phyloP scores from a whole-genome alignment of 2,329 filamentous ascomycete genomes.

The Penicillium sp. region DNA sequence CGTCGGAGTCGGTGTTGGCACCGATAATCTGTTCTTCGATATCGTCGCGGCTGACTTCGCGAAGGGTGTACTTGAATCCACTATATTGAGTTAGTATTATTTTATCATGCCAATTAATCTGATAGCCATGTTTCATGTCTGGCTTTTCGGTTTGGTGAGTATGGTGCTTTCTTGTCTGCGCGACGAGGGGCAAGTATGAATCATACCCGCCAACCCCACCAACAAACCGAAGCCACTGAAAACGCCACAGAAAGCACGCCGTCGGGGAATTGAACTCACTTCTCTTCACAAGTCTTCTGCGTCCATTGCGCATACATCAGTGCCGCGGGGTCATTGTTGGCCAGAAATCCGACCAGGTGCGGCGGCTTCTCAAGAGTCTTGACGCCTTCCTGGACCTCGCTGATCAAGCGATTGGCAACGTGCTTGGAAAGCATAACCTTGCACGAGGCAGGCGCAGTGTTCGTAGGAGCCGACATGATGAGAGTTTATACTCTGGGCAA shows the following conservation, averaged over 20 bases:
- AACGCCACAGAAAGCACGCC: conserved; percentile 9
- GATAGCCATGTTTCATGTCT: neutral
- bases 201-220: conserved; percentile 19
- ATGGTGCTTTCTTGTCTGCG: conserved; percentile 10
- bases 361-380: conserved; percentile 71
- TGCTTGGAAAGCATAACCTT: conserved; percentile 89
- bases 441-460: conserved; percentile 57
- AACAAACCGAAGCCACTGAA: neutral
- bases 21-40: conserved; percentile 85
- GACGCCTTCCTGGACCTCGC: conserved; percentile 75
- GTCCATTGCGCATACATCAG: conserved; percentile 96
- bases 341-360: conserved; percentile 84
- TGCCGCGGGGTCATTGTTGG: conserved; percentile 87
- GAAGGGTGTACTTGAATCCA: conserved; percentile 86
- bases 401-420: conserved; percentile 78
- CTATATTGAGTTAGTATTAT: conserved; percentile 46
- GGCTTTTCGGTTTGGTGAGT: neutral
- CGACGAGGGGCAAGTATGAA: conserved; percentile 26
- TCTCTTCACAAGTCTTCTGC: conserved; percentile 91
- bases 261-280: conserved; percentile 61
- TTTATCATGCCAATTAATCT: neutral
- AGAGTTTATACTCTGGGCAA: conserved; percentile 3
- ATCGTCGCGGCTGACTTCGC: conserved; percentile 78
- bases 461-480: conserved; percentile 33
- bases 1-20: conserved; percentile 73